Conservation (phyloP, 2,329 filamentous ascomycete genomes). For the Alternaria brassicae region DNA sequence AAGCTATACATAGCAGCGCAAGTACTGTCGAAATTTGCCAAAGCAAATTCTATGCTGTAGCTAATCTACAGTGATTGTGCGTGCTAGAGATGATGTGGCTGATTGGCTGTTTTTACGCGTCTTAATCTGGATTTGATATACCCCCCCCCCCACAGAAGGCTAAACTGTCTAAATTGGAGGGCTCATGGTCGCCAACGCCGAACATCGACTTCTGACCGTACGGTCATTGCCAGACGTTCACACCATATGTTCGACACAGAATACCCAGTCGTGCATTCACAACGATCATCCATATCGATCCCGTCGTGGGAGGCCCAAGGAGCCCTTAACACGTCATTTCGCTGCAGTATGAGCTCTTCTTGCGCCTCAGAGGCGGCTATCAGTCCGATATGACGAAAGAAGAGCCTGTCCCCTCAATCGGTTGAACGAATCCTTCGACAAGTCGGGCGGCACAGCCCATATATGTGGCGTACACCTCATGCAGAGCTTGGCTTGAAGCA, state of each 20-base stretch:
- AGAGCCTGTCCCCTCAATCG: not conserved
- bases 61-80: constrained; percentile 33
- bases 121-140: constrained; percentile 36
- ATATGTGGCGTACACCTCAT: constrained; percentile 16
- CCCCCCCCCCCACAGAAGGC: constrained; percentile 5
- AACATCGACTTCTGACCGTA: constrained; percentile 1
- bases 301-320: constrained; percentile 1
- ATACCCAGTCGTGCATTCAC: not conserved
- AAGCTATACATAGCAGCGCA: constrained; percentile 26
- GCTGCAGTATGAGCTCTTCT: constrained; percentile 7
- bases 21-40: constrained; percentile 10
- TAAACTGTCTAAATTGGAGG: constrained; percentile 20
- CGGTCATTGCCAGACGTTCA: not conserved
- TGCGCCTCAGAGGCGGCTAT: not conserved
- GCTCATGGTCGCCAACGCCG: not conserved
- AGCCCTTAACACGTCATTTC: constrained; percentile 15
- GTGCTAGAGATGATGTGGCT: constrained; percentile 6
- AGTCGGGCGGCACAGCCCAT: constrained; percentile 4
- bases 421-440: constrained; percentile 11
- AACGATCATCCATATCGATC: not conserved
- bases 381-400: constrained; percentile 8
- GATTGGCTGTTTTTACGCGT: constrained; percentile 25
- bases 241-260: not conserved
- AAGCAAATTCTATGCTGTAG: constrained; percentile 6
- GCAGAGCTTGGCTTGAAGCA: constrained; percentile 8